Conservation (phyloP, 2,329 filamentous ascomycete species). For the Pestalotiopsis sp. region DNA sequence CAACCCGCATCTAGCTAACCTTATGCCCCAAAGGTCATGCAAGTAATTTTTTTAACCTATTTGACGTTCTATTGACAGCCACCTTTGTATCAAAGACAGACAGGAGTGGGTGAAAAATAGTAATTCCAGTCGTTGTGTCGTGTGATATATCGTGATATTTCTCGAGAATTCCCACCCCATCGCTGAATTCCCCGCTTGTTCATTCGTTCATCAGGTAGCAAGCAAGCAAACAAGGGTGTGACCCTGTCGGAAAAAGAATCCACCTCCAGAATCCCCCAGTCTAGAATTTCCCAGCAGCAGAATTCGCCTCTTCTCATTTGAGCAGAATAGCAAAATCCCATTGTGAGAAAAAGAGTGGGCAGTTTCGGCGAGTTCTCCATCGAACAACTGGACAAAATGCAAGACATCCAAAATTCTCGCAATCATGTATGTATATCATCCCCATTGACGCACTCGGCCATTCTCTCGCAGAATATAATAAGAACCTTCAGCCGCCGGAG, state of each 20-base stretch:
- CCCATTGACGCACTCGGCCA: no score
- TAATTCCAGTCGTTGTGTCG: no score
- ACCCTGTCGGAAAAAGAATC: neutral
- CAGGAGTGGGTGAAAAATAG: no score
- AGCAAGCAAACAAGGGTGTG: neutral
- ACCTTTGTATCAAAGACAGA: no score
- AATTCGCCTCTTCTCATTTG: neutral
- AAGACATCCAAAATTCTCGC: neutral
- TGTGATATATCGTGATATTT: no score
- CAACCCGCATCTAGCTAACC: no score
- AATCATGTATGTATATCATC: no score
- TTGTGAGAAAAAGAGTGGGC: neutral
- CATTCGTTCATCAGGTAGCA: neutral
- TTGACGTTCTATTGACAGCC: no score
- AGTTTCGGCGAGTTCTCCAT: neutral
- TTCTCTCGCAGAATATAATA: no score
- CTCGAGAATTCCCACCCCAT: neutral
- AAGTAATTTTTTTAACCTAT: no score
- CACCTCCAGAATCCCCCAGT: neutral
- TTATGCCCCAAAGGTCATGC: no score
- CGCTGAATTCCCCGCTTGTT: neutral
- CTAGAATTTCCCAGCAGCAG: neutral
- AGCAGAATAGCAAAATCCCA: neutral
- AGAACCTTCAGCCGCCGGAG: no score
- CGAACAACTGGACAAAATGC: neutral